These are phyloP conservation scores for Curvularia lunata DNA, from an alignment of 2,329 filamentous ascomycete genomes.

Conservation along the genomic window DNA sequence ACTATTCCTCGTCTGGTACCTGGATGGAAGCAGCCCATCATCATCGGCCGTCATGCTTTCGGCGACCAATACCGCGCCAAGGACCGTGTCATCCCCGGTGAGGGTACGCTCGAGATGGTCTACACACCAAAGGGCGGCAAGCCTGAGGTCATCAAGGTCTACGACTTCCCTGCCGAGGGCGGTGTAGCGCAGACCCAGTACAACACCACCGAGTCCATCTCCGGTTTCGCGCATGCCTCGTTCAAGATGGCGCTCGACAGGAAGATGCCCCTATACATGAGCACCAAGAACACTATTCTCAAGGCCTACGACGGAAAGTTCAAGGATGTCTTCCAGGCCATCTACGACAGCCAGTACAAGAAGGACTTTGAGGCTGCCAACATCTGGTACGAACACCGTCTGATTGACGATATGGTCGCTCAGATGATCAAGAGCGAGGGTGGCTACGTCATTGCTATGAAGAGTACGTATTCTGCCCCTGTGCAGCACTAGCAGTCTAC, in stretches of 20 bases:
- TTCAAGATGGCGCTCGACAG: constrained; percentile 95
- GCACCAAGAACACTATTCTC: constrained; percentile 99
- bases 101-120: constrained; percentile 91
- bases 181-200: constrained; percentile 95
- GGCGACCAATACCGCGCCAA: constrained; percentile 99
- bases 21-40: constrained; percentile 98
- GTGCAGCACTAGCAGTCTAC: constrained; percentile 10
- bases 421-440: constrained; percentile 99
- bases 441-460: constrained; percentile 96
- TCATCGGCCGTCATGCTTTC: constrained; percentile 97
- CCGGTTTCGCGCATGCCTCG: constrained; percentile 91
- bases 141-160: constrained; percentile 88
- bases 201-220: constrained; percentile 96
- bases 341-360: constrained; percentile 89
- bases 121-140: constrained; percentile 84
- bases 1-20: constrained; percentile 91
- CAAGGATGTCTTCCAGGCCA: constrained; percentile 99
- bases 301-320: constrained; percentile 99
- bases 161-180: constrained; percentile 82
- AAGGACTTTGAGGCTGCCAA: constrained; percentile 85
- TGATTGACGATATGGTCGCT: constrained; percentile 99
- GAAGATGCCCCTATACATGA: constrained; percentile 95
- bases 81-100: constrained; percentile 81
- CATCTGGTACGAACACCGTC: constrained; percentile 99
- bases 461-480: constrained; percentile 67